These are phyloP conservation scores for Laguncularia racemosa DNA, from an alignment of 345 rosid genomes.

Conservation along the genomic window DNA sequence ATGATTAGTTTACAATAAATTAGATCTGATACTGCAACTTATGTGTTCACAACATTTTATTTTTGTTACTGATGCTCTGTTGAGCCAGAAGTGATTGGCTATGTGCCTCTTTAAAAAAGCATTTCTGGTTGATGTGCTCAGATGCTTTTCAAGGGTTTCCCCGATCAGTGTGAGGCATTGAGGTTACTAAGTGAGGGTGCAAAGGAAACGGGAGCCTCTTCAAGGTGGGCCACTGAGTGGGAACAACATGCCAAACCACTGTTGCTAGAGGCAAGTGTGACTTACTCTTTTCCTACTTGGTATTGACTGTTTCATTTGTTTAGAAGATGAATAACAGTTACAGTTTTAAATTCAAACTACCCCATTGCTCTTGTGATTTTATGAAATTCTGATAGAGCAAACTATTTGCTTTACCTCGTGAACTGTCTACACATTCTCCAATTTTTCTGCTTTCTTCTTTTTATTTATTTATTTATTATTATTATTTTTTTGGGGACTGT, in stretches of 20 bases:
- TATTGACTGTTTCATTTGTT: not conserved
- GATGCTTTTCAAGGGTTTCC: slow-evolving; percentile 88
- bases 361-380: no score
- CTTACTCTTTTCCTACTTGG: not conserved
- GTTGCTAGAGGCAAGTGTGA: slow-evolving; percentile 38
- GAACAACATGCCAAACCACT: slow-evolving; percentile 84
- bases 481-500: not conserved
- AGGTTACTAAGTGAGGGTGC: slow-evolving; percentile 58
- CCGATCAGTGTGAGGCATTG: slow-evolving; percentile 50
- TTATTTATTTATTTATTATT: not conserved
- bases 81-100: not conserved
- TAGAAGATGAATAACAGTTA: not conserved
- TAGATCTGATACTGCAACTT: not conserved
- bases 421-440: no score
- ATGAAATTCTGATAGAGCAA: no score
- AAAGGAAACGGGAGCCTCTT: slow-evolving; percentile 55
- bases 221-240: slow-evolving; percentile 85
- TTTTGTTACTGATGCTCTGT: not conserved
- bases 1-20: not conserved
- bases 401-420: no score
- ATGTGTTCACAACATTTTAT: no score
- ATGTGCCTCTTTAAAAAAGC: no score
- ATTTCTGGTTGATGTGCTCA: slow-evolving; percentile 12
- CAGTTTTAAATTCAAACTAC: no score
- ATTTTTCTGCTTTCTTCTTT: no score